Percentiles rank a stretch among this genome's conserved stretches.
Evolutionary conservation across 352 stramenopile species (phyloP).

Genomic region (Phytophthora ohioensis): DNA sequence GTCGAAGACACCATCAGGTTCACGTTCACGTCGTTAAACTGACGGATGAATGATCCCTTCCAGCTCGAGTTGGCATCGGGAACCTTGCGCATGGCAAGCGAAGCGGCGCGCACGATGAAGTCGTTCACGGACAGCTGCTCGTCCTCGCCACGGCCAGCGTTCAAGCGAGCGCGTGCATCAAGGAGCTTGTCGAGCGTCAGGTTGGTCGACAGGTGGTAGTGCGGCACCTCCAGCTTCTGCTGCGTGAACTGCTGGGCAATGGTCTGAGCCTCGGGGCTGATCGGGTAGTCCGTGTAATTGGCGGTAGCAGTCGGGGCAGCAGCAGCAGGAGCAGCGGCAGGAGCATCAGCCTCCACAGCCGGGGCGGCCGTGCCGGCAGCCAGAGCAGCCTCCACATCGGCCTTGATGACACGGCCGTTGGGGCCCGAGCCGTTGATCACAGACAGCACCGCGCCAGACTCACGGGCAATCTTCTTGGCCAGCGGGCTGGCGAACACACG

Average conservation of each 20-base stretch:
- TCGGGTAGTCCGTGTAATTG: constrained; percentile 94
- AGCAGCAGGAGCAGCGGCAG: constrained; percentile 34
- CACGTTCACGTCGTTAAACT: constrained; percentile 96
- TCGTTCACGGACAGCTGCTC: constrained; percentile 98
- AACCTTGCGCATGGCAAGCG: constrained; percentile 97
- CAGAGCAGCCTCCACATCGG: constrained; percentile 94
- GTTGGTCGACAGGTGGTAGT: constrained; percentile 98
- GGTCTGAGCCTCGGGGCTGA: constrained; percentile 80
- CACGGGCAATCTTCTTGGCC: constrained; percentile 90
- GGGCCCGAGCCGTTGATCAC: constrained; percentile 85
- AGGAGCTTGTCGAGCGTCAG: constrained; percentile 94
- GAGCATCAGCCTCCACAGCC: constrained; percentile 30
- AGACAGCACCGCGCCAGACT: constrained; percentile 76
- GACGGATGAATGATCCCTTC: constrained; percentile 93
- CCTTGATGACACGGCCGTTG: constrained; percentile 93
- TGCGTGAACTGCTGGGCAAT: constrained; percentile 91
- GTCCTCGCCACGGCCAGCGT: constrained; percentile 92
- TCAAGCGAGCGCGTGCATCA: constrained; percentile 90
- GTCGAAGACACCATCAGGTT: constrained; percentile 89
- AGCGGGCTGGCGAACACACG: constrained; percentile 95
- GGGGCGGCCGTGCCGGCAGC: constrained; percentile 58
- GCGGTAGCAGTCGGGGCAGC: constrained; percentile 51
- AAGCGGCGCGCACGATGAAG: constrained; percentile 96
- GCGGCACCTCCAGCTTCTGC: constrained; percentile 95
- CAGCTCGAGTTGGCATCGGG: constrained; percentile 92